Evolutionary conservation across 257 asterid species (phyloP), one percentile per base, ranked within the genome.

Genomic region (Jasminum sambac): DNA sequence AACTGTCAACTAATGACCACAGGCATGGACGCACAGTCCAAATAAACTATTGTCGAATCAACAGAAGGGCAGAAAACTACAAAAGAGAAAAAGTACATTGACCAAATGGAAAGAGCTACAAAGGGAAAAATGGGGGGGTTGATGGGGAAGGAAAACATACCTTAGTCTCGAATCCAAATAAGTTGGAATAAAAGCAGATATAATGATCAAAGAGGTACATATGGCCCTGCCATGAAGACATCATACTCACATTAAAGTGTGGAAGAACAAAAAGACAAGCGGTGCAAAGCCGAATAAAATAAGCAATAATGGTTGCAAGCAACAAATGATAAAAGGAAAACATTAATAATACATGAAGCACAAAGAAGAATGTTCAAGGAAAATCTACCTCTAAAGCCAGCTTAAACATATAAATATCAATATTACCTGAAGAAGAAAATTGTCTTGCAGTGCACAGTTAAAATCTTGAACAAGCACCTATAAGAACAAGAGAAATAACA

Each of bases 161-260:
- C 99, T 89, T 95, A 46, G 99, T 95, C 89, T 95, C 99, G 81
- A 88, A 95, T 68, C 99, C 97, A 67, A 95, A 92, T 34, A 95
- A 83, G 82, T 95, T 95, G 78, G 99, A 92, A 69, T 95, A 95
- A 76, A 95, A 95, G 96, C 99, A 95, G 76, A 95, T 81, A 67
- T 62, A 66, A 84, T 79, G 96, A 26, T 68, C 96, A 83, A 95
- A 95, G 37, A 95, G 76, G 74, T 95, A 95, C 89, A 95, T 89
- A 70, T 95, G 99, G 77, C 99, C 99, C 99, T 95, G 94, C 84
- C 86, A 86, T 77, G 71, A 77, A 62, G 60, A 77, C 44, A 23
- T 39, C 36, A 30, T 25, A 9, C 63, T 69, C 64, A 55, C 42
- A 37, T 42, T 55, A n/a, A 38, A 71, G 40, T 25, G 59, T 25